A percentile compares a stretch with the other conserved stretches of the same genome.
These are phyloP conservation scores for Alternaria atra DNA, from an alignment of 2,329 filamentous ascomycete genomes.

Conservation along the genomic window DNA sequence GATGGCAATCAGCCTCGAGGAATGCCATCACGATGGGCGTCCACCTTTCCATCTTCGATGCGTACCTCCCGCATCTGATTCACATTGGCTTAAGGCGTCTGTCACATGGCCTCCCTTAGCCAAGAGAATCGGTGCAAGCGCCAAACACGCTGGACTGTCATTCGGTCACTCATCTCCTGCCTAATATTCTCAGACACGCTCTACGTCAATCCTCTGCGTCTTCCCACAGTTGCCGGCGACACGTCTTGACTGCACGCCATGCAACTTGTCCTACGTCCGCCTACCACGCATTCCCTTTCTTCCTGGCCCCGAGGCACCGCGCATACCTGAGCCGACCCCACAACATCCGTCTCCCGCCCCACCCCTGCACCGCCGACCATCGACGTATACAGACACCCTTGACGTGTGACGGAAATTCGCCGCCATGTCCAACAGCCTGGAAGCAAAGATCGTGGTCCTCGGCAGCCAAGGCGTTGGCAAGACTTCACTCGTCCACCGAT, in stretches of 20 bases:
- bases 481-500: constrained; percentile 79
- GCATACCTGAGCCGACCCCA: constrained; percentile 20
- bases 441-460: constrained; percentile 83
- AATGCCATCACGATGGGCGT: constrained; percentile 20
- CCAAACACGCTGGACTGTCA: constrained; percentile 37
- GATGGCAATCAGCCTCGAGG: constrained; percentile 6
- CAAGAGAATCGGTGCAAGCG: constrained; percentile 41
- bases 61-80: constrained; percentile 16
- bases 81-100: constrained; percentile 25
- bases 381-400: not conserved
- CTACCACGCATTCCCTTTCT: constrained; percentile 27
- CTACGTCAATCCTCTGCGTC: constrained; percentile 13
- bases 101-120: constrained; percentile 42
- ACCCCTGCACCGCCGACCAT: constrained; percentile 9
- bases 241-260: constrained; percentile 38
- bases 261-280: constrained; percentile 36
- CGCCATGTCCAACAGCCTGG: constrained; percentile 64
- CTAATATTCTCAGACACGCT: constrained; percentile 3
- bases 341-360: not conserved
- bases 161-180: constrained; percentile 23
- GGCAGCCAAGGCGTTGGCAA: constrained; percentile 83
- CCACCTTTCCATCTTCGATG: constrained; percentile 15
- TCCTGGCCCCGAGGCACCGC: constrained; percentile 20
- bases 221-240: constrained; percentile 18
- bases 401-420: not conserved